Percentiles rank a stretch among this genome's conserved stretches.
Conservation (phyloP, 345 rosid species). For the Geranium rotundifolium region DNA sequence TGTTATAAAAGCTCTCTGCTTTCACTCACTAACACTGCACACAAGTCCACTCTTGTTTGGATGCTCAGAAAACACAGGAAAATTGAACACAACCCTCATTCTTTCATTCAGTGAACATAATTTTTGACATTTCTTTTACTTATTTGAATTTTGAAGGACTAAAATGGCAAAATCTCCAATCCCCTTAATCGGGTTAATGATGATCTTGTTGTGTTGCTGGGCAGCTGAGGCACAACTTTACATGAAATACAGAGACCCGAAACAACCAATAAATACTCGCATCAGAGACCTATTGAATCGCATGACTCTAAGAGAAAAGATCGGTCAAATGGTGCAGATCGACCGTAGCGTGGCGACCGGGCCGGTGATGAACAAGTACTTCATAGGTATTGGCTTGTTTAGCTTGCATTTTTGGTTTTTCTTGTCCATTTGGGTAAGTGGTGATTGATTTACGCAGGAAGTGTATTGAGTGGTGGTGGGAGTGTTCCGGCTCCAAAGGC, state of each 20-base stretch:
- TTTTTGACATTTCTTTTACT: no score
- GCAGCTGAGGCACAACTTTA: constrained; percentile 20
- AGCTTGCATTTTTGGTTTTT: no score
- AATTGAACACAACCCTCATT: no score
- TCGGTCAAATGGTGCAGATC: constrained; percentile 56
- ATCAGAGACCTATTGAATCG: constrained; percentile 27
- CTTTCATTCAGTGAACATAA: no score
- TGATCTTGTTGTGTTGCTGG: constrained; percentile 19
- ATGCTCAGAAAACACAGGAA: no score
- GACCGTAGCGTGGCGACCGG: constrained; percentile 30
- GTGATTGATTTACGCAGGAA: constrained; percentile 33
- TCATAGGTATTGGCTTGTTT: constrained; percentile 45
- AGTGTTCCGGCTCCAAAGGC: constrained; percentile 36
- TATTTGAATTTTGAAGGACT: neutral
- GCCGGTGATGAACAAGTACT: constrained; percentile 46
- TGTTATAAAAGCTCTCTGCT: no score
- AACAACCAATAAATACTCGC: constrained; percentile 23
- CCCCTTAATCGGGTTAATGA: constrained; percentile 19
- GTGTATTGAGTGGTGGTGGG: no score
- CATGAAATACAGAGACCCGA: constrained; percentile 35
- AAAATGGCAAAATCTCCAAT: constrained; percentile 22
- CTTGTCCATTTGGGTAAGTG: no score
- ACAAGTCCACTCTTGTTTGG: no score
- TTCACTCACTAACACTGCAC: no score
- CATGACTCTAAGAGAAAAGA: constrained; percentile 31